A percentile compares a stretch with the other conserved stretches of the same genome.
Evolutionary conservation across 805 yeast species (phyloP).

Genomic region (Ogataea dorogensis): DNA sequence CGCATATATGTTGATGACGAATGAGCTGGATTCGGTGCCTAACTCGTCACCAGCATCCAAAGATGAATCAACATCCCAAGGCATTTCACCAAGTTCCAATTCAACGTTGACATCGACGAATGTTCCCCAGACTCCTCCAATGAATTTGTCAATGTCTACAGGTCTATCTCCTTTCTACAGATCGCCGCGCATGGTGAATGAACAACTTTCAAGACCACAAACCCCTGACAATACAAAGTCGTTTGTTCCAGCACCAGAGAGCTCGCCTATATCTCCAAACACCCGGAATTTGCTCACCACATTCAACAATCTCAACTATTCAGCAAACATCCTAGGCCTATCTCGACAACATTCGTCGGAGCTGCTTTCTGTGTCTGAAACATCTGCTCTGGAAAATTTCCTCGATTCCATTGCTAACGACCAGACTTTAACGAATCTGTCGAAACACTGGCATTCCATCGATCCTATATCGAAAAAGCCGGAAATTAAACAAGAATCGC

Average conservation of each 20-base stretch:
- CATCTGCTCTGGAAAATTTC: constrained; percentile 35
- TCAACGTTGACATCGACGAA: constrained; percentile 9
- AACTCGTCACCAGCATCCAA: constrained; percentile 4
- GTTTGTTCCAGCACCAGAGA: constrained; percentile 3
- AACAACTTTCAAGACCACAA: constrained; percentile 9
- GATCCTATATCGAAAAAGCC: constrained; percentile 27
- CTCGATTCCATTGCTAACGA: constrained; percentile 38
- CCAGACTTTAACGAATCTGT: constrained; percentile 26
- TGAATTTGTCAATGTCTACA: constrained; percentile 8
- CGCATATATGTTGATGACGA: constrained; percentile 35
- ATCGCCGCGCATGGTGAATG: constrained; percentile 14
- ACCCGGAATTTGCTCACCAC: constrained; percentile 32
- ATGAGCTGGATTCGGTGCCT: constrained; percentile 18
- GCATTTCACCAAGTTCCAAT: constrained; percentile 9
- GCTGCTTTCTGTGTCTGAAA: constrained; percentile 34
- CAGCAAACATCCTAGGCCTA: constrained; percentile 15
- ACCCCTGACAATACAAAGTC: constrained; percentile 6
- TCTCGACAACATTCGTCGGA: constrained; percentile 22
- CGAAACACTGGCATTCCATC: constrained; percentile 34
- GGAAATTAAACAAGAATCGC: not conserved
- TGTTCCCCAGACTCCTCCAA: constrained; percentile 14
- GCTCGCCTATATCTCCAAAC: constrained; percentile 33
- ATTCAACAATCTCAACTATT: constrained; percentile 27
- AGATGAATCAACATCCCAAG: not conserved
- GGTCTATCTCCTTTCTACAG: constrained; percentile 17